Percentiles rank a stretch among this genome's conserved stretches.
These are phyloP conservation scores for Rhizopus sp. DNA, from an alignment of 371 early-diverging fungal species.

Conservation along the genomic window DNA sequence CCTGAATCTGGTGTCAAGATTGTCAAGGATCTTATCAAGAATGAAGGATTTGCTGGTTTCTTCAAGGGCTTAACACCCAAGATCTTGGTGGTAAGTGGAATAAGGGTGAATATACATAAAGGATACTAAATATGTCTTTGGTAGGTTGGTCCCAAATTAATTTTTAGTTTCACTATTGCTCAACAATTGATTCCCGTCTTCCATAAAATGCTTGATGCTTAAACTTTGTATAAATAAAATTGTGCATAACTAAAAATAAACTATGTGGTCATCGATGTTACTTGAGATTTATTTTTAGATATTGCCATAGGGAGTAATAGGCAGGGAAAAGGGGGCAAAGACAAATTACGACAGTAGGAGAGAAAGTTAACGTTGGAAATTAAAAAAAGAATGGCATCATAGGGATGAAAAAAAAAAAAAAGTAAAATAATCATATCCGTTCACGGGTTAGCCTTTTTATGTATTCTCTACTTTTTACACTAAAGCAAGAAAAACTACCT, in stretches of 20 bases:
- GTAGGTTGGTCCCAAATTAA: conserved; percentile 94
- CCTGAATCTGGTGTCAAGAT: conserved; percentile 89
- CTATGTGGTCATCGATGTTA: neutral
- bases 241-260: neutral
- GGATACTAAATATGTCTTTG: neutral
- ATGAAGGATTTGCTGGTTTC: conserved; percentile 94
- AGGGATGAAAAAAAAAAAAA: no score
- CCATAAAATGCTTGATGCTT: conserved; percentile 40
- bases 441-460: no score
- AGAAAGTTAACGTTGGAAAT: no score
- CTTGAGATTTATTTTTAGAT: no score
- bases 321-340: neutral
- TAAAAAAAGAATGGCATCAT: no score
- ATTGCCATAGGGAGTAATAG: neutral
- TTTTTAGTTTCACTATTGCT: conserved; percentile 96
- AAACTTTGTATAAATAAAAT: conserved; percentile 7
- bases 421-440: no score
- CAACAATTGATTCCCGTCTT: conserved; percentile 91
- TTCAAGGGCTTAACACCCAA: conserved; percentile 98
- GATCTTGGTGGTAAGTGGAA: conserved; percentile 72
- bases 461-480: no score
- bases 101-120: neutral
- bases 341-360: no score
- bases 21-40: conserved; percentile 81
- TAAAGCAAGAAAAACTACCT: no score